Percentiles rank a stretch among this genome's conserved stretches.
Evolutionary conservation across 139 green algal genomes (phyloP).

Genomic region (Dunaliella primolecta): DNA sequence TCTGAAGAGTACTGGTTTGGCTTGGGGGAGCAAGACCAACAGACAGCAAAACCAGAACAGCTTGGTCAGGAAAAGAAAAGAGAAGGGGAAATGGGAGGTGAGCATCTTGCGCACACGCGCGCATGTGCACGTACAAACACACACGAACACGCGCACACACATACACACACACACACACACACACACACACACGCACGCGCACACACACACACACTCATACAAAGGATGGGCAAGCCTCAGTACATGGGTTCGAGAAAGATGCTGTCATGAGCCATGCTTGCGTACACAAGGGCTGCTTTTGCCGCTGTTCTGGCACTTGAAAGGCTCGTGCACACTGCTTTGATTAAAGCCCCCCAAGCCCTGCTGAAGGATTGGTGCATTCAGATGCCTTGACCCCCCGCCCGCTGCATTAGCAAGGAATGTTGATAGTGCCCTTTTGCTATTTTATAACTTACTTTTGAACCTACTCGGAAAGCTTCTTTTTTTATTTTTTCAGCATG

Average conservation of each 20-base stretch:
- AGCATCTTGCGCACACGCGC: neutral
- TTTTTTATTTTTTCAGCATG: too few species aligned
- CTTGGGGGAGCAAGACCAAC: neutral
- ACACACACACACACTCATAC: neutral
- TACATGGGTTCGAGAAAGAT: neutral
- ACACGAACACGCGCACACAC: neutral
- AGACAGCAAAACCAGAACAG: neutral
- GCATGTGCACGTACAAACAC: neutral
- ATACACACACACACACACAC: neutral
- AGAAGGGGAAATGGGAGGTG: neutral
- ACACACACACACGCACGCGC: neutral
- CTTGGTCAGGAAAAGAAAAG: neutral
- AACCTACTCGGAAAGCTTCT: too few species aligned
- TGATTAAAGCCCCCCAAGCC: too few species aligned
- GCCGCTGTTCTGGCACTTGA: too few species aligned
- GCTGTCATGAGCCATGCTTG: neutral
- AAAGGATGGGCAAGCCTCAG: neutral
- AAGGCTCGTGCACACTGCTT: neutral
- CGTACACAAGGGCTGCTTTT: too few species aligned
- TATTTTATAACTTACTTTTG: too few species aligned
- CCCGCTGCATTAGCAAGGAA: too few species aligned
- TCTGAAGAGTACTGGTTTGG: neutral
- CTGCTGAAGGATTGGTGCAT: too few species aligned
- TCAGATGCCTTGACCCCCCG: too few species aligned
- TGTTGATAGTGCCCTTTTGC: too few species aligned